Evolutionary conservation across 2,329 filamentous ascomycete species (phyloP), one percentile per base, ranked within the genome.

Genomic region (Alternaria sp.): DNA sequence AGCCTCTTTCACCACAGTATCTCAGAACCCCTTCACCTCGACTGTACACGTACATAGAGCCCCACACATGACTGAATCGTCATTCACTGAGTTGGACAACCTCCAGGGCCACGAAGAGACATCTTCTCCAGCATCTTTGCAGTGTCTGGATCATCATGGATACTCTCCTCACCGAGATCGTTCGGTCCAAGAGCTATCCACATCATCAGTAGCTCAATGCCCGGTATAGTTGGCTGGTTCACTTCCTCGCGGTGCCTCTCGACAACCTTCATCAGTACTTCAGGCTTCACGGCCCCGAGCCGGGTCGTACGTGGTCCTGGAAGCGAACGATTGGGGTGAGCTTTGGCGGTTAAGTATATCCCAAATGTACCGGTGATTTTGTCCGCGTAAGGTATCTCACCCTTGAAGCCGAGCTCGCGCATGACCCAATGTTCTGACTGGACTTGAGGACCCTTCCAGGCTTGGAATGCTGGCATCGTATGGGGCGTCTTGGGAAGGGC

Each of bases 21-120:
- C n/a, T 1, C 10, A 19, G 10, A 19, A 8, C 6, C 10, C 25
- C 6, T 17, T 28, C 23, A 17, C 46, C 25, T 9, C 2, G 11
- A 12, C 15, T 28, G 25, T 3, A 5, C 47, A 21, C 4, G 3
- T 50, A 10, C 0, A 50, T 30, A 19, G 47, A 30, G 1, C n/a
- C 4, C 1, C 2, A 30, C 10, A 13, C 0, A 2, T 10, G 1
- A 50, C 1, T 30, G 19, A 11, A 3, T 1, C 4, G 11, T 9
- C 44, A 5, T 5, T 21, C 7, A 50, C 25, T 50, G 25, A 2
- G n/a, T 21, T 1, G 46, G 1, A 17, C n/a, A 28, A 1, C 46
- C 46, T 49, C 46, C 25, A 30, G 0, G 0, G 5, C 25, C 25
- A 10, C 0, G 1, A 6, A 30, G 47, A 3, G 25, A 30, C 47